Conservation (phyloP, 495 filamentous ascomycete species). For the Xylaria curta region DNA sequence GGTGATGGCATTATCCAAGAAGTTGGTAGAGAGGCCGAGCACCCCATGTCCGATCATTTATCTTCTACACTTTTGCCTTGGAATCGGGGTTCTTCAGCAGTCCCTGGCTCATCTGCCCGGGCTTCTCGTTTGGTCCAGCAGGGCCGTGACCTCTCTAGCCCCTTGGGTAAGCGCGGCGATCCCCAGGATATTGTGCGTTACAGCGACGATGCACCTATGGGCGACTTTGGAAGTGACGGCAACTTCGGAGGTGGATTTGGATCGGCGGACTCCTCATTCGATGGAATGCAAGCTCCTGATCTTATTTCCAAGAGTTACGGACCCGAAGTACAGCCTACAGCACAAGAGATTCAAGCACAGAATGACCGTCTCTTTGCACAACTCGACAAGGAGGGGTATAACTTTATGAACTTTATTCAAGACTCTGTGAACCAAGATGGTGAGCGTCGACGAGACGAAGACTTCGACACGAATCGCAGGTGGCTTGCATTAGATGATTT, state of each 20-base stretch:
- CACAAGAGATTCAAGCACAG: constrained; percentile 24
- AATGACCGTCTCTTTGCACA: constrained; percentile 27
- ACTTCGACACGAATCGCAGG: constrained; percentile 43
- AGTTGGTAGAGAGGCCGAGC: constrained; percentile 45
- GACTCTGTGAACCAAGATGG: constrained; percentile 44
- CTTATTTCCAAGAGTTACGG: not conserved
- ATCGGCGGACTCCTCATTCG: constrained; percentile 32
- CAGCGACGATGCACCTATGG: constrained; percentile 44
- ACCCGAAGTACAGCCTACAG: not conserved
- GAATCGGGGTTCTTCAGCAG: constrained; percentile 50
- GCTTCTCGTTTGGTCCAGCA: constrained; percentile 42
- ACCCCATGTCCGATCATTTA: constrained; percentile 48
- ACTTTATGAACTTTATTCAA: constrained; percentile 63
- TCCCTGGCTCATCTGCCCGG: constrained; percentile 50
- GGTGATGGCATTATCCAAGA: constrained; percentile 37
- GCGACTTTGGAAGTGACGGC: constrained; percentile 23
- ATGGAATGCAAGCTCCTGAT: constrained; percentile 8
- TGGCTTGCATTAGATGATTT: constrained; percentile 66
- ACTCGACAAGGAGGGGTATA: constrained; percentile 48
- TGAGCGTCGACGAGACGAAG: constrained; percentile 41
- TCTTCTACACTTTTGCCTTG: constrained; percentile 48
- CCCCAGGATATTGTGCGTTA: constrained; percentile 47
- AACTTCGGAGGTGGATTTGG: constrained; percentile 42
- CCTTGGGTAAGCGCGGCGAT: constrained; percentile 42
- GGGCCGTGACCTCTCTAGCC: constrained; percentile 48